These are phyloP conservation scores for Leccinum arenicola DNA, from an alignment of 768 basidiomycete species.

Conservation along the genomic window DNA sequence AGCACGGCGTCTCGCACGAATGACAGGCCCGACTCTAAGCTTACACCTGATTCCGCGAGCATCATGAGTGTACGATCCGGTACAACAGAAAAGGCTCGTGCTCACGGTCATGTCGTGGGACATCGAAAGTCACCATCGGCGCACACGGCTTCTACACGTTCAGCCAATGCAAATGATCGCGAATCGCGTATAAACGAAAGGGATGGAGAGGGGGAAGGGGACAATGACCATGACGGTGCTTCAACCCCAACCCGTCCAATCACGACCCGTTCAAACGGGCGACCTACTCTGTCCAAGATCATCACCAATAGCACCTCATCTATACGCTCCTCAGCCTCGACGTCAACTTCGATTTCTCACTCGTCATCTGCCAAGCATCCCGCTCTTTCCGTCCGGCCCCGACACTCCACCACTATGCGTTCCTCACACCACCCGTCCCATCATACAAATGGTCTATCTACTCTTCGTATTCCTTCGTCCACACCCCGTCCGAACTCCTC, in stretches of 20 bases:
- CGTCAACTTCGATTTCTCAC: slow-evolving; percentile 6
- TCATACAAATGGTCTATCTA: slow-evolving; percentile 25
- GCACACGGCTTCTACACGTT: slow-evolving; percentile 9
- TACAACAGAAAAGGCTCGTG: slow-evolving; percentile 22
- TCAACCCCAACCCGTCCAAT: slow-evolving; percentile 17
- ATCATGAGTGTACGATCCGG: slow-evolving; percentile 25
- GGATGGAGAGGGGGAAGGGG: slow-evolving; percentile 6
- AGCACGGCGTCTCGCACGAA: slow-evolving; percentile 25
- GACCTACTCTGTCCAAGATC: slow-evolving; percentile 26
- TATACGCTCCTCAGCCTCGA: slow-evolving; percentile 18
- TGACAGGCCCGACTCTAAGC: slow-evolving; percentile 70
- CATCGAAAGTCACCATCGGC: slow-evolving; percentile 25
- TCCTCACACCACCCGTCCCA: slow-evolving; percentile 21
- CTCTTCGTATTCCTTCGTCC: slow-evolving; percentile 30
- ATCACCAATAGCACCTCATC: slow-evolving; percentile 26
- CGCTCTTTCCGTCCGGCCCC: slow-evolving; percentile 15
- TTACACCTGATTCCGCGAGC: slow-evolving; percentile 49
- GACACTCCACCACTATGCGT: slow-evolving; percentile 25
- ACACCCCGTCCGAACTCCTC: slow-evolving; percentile 25
- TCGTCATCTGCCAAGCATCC: slow-evolving; percentile 18
- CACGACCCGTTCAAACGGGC: slow-evolving; percentile 16
- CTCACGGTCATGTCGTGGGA: slow-evolving; percentile 12
- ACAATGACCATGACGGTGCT: slow-evolving; percentile 11
- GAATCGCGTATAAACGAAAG: slow-evolving; percentile 1
- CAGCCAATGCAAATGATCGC: not conserved